Evolutionary conservation across 805 yeast species (phyloP).

Genomic region (Pichia cabralensis): DNA sequence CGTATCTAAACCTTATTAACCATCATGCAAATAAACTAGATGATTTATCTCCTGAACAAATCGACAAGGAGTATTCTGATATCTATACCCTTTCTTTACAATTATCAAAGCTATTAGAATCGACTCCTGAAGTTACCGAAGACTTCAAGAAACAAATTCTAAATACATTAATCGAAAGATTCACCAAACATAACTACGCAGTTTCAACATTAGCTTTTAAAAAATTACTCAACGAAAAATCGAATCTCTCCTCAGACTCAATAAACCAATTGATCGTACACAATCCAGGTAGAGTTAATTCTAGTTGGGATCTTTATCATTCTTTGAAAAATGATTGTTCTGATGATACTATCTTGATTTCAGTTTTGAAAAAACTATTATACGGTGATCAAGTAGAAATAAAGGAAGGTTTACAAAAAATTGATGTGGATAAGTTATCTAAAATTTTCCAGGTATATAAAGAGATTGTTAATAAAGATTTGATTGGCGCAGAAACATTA

Average conservation of each 20-base stretch:
- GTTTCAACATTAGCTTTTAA: constrained; percentile 15
- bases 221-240: constrained; percentile 3
- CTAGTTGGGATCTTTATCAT: constrained; percentile 24
- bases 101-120: constrained; percentile 7
- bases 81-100: constrained; percentile 9
- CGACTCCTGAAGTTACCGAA: constrained; percentile 6
- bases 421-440: constrained; percentile 9
- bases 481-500: constrained; percentile 7
- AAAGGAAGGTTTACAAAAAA: constrained; percentile 12
- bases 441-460: constrained; percentile 12
- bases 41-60: background rate
- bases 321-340: constrained; percentile 6
- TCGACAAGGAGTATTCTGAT: constrained; percentile 7
- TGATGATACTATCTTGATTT: constrained; percentile 8
- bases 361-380: constrained; percentile 16
- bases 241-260: constrained; percentile 10
- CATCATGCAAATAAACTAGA: constrained; percentile 9
- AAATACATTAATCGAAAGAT: constrained; percentile 17
- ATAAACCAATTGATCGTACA: constrained; percentile 20
- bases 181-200: constrained; percentile 20
- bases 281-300: constrained; percentile 29
- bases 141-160: constrained; percentile 13
- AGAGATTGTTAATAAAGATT: constrained; percentile 8
- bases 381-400: constrained; percentile 18
- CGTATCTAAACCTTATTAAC: constrained; percentile 7